phyloP scores from a whole-genome alignment of 129 eudicot genomes.

The Centrapalus pauciflorus region DNA sequence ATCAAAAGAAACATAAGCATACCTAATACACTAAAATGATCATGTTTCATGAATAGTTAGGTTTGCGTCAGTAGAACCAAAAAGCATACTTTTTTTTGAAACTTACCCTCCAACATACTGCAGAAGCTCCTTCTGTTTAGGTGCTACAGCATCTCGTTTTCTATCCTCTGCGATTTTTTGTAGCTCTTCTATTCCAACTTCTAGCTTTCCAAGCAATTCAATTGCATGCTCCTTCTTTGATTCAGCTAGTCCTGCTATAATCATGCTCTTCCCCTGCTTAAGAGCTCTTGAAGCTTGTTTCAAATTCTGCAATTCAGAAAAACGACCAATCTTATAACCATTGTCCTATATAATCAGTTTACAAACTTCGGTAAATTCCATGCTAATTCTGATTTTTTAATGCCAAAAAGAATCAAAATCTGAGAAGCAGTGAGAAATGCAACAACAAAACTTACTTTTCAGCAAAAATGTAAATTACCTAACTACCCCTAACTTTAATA shows the following conservation, averaged over 20 bases:
- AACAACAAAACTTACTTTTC: too few relatives aligned
- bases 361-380: too few relatives aligned
- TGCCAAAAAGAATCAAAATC: too few relatives aligned
- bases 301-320: slow-evolving; percentile 52
- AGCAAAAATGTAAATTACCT: neutral
- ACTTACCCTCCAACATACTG: slow-evolving; percentile 95
- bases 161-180: slow-evolving; percentile 75
- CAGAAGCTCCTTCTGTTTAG: slow-evolving; percentile 89
- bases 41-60: slow-evolving; percentile 5
- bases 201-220: slow-evolving; percentile 77
- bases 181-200: slow-evolving; percentile 83
- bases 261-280: slow-evolving; percentile 74
- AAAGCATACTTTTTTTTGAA: neutral
- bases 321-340: slow-evolving; percentile 18
- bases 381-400: too few relatives aligned
- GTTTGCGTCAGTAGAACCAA: neutral
- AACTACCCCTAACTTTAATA: neutral
- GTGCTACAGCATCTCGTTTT: slow-evolving; percentile 71
- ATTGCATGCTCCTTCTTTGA: slow-evolving; percentile 84
- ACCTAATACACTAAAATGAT: neutral
- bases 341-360: slow-evolving; percentile 8
- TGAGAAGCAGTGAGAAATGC: too few relatives aligned
- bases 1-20: neutral
- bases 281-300: slow-evolving; percentile 86
- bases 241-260: slow-evolving; percentile 81